These are phyloP conservation scores for Xylaria longipes DNA, from an alignment of 495 filamentous ascomycete genomes.

Conservation along the genomic window DNA sequence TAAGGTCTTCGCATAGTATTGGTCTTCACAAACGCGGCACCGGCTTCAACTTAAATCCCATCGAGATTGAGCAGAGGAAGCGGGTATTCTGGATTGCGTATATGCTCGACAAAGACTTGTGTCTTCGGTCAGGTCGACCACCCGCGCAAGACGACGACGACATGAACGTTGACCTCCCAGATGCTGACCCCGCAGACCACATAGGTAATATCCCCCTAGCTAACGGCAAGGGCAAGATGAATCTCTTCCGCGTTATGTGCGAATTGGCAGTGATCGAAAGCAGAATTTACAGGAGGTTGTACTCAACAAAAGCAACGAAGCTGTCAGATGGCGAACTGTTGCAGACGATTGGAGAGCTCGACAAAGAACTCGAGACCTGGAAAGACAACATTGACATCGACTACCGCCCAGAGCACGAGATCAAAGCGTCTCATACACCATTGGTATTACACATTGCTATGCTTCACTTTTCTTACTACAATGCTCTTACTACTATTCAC, in stretches of 20 bases:
- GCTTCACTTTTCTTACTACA: slow-evolving; percentile 96
- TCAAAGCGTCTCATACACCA: slow-evolving; percentile 86
- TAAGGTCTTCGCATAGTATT: slow-evolving; percentile 90
- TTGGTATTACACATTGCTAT: slow-evolving; percentile 91
- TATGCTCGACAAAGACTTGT: slow-evolving; percentile 93
- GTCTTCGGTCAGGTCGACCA: slow-evolving; percentile 88
- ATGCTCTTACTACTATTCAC: slow-evolving; percentile 96
- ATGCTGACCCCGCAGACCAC: slow-evolving; percentile 87
- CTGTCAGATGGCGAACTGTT: slow-evolving; percentile 92
- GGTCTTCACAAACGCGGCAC: slow-evolving; percentile 93
- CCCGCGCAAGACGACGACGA: slow-evolving; percentile 97
- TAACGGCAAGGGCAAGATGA: slow-evolving; percentile 91
- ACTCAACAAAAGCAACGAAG: slow-evolving; percentile 89
- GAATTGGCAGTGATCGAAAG: slow-evolving; percentile 90
- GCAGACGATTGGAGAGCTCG: slow-evolving; percentile 95
- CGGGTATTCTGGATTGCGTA: slow-evolving; percentile 99
- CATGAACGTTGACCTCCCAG: slow-evolving; percentile 96
- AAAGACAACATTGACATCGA: slow-evolving; percentile 94
- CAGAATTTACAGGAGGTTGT: slow-evolving; percentile 92
- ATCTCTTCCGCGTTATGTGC: slow-evolving; percentile 90
- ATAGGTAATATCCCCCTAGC: slow-evolving; percentile 91
- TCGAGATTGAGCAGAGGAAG: slow-evolving; percentile 94
- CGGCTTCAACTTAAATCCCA: slow-evolving; percentile 85
- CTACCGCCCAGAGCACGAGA: slow-evolving; percentile 93
- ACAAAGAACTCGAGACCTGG: slow-evolving; percentile 93